Conservation (phyloP, 768 basidiomycete species). For the Pisolithus tinctorius region DNA sequence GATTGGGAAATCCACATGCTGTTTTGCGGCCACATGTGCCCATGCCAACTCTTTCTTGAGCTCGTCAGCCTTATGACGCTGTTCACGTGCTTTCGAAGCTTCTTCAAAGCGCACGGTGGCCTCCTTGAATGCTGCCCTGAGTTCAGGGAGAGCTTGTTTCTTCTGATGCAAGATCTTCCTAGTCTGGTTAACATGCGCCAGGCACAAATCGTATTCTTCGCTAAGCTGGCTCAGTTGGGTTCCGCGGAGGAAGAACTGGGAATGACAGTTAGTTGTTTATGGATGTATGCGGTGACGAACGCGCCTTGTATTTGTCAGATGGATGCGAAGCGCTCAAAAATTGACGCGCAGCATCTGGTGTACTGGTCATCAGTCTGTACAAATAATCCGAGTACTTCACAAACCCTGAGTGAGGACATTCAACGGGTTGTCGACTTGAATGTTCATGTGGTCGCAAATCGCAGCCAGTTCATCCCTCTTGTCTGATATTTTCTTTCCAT, state of each 20-base stretch:
- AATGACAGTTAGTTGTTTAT: conserved; percentile 1
- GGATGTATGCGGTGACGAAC: conserved; percentile 8
- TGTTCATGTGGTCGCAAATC: conserved; percentile 93
- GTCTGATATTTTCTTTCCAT: conserved; percentile 58
- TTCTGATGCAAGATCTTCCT: conserved; percentile 61
- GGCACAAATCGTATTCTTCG: conserved; percentile 77
- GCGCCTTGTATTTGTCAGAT: conserved; percentile 83
- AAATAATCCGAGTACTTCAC: not conserved
- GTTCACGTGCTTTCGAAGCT: conserved; percentile 66
- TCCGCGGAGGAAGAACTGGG: conserved; percentile 88
- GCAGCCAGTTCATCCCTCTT: conserved; percentile 81
- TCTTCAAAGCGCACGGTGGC: conserved; percentile 59
- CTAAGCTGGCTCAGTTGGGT: conserved; percentile 86
- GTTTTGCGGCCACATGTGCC: conserved; percentile 73
- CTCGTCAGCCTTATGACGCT: conserved; percentile 59
- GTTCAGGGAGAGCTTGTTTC: conserved; percentile 71
- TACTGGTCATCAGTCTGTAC: not conserved
- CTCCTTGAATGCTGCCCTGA: conserved; percentile 51
- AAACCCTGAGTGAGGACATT: conserved; percentile 85
- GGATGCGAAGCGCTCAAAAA: conserved; percentile 82
- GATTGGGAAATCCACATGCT: conserved; percentile 39
- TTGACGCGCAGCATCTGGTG: conserved; percentile 38
- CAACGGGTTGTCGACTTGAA: conserved; percentile 95
- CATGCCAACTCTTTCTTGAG: conserved; percentile 81
- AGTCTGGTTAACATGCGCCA: conserved; percentile 66